Evolutionary conservation across 1,284 basidiomycete species (phyloP), one percentile per base, ranked within the genome.

Genomic region (Erythrobasidium hasegawianum): DNA sequence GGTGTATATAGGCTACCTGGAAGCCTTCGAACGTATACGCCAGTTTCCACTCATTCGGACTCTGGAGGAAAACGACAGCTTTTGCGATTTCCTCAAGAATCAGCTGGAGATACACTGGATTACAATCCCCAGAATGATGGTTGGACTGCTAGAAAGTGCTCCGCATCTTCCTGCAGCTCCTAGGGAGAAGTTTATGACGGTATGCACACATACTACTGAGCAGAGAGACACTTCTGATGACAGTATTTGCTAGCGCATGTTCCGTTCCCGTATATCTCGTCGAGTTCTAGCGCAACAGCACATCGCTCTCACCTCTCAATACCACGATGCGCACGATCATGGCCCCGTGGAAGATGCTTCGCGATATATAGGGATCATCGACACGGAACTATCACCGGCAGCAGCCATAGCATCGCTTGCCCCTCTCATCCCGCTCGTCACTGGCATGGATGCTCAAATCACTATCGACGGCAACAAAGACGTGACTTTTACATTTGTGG

Each of bases 251-350:
- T 24, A 85, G 22, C 84, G 90, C 26, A 95, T 95, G 92, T 82
- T 95, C 9, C 83, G 90, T 52, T 93, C 90, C 2, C 83, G 92
- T 59, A 92, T 95, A 75, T 92, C 90, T 9, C 83, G 91, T 24
- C 84, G 92, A 45, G 91, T 95, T 27, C 81, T 95, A 29, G 89
- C 87, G 1, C 89, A 94, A 75, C 91, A 95, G 73, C 91, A 95
- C 72, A 85, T 94, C 61, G 87, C 89, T 1, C 80, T 95, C 3
- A 87, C 88, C 3, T 82, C 85, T 64, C 83, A 83, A 41, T 81
- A 81, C 26, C 74, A 81, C 68, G 75, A 78, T 80, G 80, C 61
- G 75, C 76, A 50, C 67, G 66, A 45, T 70, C 68, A 27, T 77
- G 75, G 54, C 14, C 53, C 56, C 40, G 8, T 22, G 29, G n/a